Evolutionary conservation across 2,329 filamentous ascomycete genomes (phyloP).

Genomic region (Penicillium sp.): DNA sequence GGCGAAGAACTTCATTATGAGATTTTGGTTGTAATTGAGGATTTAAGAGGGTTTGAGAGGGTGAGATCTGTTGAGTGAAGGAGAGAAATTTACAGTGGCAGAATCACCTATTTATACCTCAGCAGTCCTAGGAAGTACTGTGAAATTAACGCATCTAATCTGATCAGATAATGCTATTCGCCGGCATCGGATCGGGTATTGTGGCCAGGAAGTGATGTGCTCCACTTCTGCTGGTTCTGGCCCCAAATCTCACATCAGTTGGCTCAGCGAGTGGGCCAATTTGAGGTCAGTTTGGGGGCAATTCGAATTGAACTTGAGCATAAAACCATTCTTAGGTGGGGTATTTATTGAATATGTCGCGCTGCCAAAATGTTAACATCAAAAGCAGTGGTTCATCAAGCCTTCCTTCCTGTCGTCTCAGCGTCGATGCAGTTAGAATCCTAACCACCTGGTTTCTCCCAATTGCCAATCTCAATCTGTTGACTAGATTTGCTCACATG

Average conservation of each 20-base stretch:
- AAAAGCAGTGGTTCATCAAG: too few species aligned
- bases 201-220: not conserved
- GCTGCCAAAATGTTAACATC: too few species aligned
- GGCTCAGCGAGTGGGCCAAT: not conserved
- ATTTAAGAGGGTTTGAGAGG: not conserved
- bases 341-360: too few species aligned
- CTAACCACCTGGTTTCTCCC: too few species aligned
- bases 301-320: too few species aligned
- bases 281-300: too few species aligned
- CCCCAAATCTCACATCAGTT: slow-evolving; percentile 1
- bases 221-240: not conserved
- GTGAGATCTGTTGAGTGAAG: not conserved
- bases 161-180: not conserved
- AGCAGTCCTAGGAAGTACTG: not conserved
- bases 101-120: not conserved
- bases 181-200: slow-evolving; percentile 5
- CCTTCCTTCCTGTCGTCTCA: too few species aligned
- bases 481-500: too few species aligned
- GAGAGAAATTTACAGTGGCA: not conserved
- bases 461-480: too few species aligned
- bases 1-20: not conserved
- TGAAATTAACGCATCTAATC: not conserved
- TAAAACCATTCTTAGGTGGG: too few species aligned
- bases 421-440: too few species aligned
- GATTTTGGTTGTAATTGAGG: not conserved